Evolutionary conservation across 495 filamentous ascomycete species (phyloP), one percentile per base, ranked within the genome.

Genomic region (Parathielavia hyrcaniae): DNA sequence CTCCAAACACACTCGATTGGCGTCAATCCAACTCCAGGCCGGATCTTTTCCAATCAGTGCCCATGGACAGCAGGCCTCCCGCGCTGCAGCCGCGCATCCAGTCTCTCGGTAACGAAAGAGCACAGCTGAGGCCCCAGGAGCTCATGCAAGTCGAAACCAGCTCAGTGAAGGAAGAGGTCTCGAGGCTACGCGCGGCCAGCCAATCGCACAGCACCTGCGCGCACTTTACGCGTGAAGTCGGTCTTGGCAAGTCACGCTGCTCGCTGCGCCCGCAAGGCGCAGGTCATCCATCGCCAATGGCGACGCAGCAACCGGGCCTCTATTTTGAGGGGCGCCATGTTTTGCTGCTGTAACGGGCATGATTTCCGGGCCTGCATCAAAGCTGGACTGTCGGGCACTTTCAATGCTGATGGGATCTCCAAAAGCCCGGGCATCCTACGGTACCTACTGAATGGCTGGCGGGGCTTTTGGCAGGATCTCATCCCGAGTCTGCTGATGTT

Each of bases 41-140:
- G 55, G 11, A 36, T 50, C 12, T 23, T 19, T 40, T 50, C 55
- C 55, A 57, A 57, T 57, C 55, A 57, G 16, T 36, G 10, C 34
- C 22, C 53, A 23, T 23, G 2, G 30, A 3, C 22, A 50, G 55
- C 45, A 44, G 46, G 55, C 46, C 54, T 40, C 53, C 54, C 50
- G 45, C 22, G n/a, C 45, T 50, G 54, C 54, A 57, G n/a, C 54
- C 55, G 55, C 55, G 46, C 23, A 57, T 26, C 55, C 55, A 57
- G 47, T 30, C 46, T 36, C 38, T 51, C 46, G 55, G 55, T 38
- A 57, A 50, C 11, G 16, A 23, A 32, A 48, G 23, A 43, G 23
- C 17, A 12, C 45, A 57, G 45, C 36, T 56, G 53, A n/a, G 32
- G 45, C 26, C 41, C 12, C 43, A 54, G 1, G 16, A 32, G 14